A percentile compares a stretch with the other conserved stretches of the same genome.
phyloP scores from a whole-genome alignment of 768 basidiomycete genomes.

The Tephrocybe sp. region DNA sequence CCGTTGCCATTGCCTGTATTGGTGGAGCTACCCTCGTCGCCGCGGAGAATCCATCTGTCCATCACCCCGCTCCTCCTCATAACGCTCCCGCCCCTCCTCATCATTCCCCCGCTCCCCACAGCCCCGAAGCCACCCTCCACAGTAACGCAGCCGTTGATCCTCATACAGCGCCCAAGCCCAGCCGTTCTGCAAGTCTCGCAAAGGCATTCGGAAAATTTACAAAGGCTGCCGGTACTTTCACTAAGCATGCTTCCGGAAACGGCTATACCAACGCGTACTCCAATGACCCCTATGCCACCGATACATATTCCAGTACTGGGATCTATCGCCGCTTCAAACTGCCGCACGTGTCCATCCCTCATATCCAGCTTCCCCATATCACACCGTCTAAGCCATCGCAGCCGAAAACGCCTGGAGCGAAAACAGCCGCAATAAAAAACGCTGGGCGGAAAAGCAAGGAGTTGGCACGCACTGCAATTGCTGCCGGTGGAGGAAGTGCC shows the following conservation, averaged over 20 bases:
- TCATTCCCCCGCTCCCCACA: neutral
- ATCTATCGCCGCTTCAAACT: neutral
- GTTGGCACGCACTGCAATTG: neutral
- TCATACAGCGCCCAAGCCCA: neutral
- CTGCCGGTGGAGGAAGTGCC: neutral
- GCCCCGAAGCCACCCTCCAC: neutral
- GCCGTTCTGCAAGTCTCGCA: neutral
- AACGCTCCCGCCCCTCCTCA: neutral
- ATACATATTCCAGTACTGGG: neutral
- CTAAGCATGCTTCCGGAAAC: neutral
- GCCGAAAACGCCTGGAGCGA: neutral
- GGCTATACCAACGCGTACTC: neutral
- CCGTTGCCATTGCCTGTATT: constrained; percentile 13
- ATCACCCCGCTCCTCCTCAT: neutral
- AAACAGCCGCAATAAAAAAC: neutral
- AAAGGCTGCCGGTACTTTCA: neutral
- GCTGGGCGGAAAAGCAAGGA: neutral
- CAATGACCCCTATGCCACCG: neutral
- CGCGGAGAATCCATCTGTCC: neutral
- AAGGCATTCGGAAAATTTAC: neutral
- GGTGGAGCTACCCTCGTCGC: constrained; percentile 14
- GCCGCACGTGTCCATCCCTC: neutral
- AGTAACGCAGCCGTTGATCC: too few relatives aligned
- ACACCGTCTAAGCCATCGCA: neutral
- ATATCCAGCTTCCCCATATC: neutral